Base-by-base conservation (phyloP, 1,139 yeast species). In the Yarrowia galli region DNA sequence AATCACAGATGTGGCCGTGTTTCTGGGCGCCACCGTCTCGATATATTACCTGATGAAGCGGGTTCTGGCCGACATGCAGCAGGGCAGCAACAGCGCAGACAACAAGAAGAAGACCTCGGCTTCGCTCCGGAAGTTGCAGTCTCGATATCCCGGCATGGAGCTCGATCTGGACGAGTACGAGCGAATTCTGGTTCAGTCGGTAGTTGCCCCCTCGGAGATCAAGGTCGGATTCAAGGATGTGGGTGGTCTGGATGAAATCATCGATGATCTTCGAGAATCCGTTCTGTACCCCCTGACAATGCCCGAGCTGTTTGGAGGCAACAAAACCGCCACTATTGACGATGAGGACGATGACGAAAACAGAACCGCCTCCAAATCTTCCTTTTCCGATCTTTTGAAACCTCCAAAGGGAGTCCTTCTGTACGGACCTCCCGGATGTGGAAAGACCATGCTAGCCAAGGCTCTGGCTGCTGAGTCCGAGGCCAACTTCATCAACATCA, bases 381-480 rank as follows among this genome's bases (percentile, higher is more conserved):
- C 49, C 8, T 65, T 65, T 16, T 46, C 53, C 13, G 49, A 86
- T 45, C 81, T 95, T 68, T 82, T 89, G 43, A 92, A 89, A 74
- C 95, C 97, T 0, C 99, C 99, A 2, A 93, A 92, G 75, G 99
- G 99, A 35, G 98, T 95, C 2, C 80, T 95, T 58, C 83, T 95
- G 68, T 89, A 92, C 75, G 99, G 99, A 0, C 98, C 99, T 2
- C 98, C 99, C 0, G 98, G 99, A 0, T 95, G 98, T 78, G 98
- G 98, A 69, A 95, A 95, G 78, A 95, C 98, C 13, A 91, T 95
- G 97, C 82, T 95, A 73, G 98, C 98, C 23, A 93, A 93, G 77
- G 98, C 98, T 0, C 84, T 95, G 64, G 98, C 98, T 1, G 86
- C 88, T 68, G 97, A 93, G 77, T 89, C 96, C 73, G 93, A 93